Percentiles rank a stretch among this genome's conserved stretches.
Conservation (phyloP, 2,329 filamentous ascomycete genomes). For the Monilinia fructigena region DNA sequence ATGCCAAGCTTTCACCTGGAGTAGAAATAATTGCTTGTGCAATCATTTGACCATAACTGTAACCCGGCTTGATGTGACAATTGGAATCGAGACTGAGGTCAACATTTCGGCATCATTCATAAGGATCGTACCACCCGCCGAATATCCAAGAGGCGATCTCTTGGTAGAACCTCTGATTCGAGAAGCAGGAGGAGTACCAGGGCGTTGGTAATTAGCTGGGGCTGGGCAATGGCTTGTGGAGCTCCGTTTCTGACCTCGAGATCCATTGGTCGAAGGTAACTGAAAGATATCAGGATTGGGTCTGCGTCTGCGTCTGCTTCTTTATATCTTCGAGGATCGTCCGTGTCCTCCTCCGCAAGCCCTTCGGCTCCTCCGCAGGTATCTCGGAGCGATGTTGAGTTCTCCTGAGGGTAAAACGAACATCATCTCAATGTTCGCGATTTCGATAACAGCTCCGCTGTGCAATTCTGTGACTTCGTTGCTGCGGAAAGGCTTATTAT, state of each 20-base stretch:
- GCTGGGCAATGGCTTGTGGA: conserved; percentile 55
- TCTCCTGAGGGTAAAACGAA: conserved; percentile 81
- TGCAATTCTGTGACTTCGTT: conserved; percentile 63
- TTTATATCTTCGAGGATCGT: conserved; percentile 1
- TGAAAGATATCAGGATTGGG: not conserved
- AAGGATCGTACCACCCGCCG: conserved; percentile 44
- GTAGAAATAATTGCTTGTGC: conserved; percentile 91
- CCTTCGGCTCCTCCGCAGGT: conserved; percentile 59
- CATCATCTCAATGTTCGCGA: conserved; percentile 95
- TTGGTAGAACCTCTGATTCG: conserved; percentile 33
- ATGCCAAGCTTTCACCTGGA: conserved; percentile 80
- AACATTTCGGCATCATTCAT: conserved; percentile 53
- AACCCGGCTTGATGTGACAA: conserved; percentile 90
- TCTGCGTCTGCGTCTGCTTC: conserved; percentile 1
- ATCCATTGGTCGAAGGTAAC: not conserved
- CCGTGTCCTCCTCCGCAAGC: conserved; percentile 21
- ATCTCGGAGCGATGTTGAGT: conserved; percentile 66
- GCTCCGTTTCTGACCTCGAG: conserved; percentile 31
- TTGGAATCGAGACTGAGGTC: conserved; percentile 81
- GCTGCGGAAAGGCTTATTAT: conserved; percentile 68
- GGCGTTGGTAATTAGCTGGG: conserved; percentile 58
- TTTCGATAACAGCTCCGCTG: conserved; percentile 88
- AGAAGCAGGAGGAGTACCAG: conserved; percentile 52
- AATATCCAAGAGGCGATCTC: conserved; percentile 35
- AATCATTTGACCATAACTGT: conserved; percentile 95